These are phyloP conservation scores for Parsonsia alboflavescens DNA, from an alignment of 257 asterid genomes.

Conservation along the genomic window DNA sequence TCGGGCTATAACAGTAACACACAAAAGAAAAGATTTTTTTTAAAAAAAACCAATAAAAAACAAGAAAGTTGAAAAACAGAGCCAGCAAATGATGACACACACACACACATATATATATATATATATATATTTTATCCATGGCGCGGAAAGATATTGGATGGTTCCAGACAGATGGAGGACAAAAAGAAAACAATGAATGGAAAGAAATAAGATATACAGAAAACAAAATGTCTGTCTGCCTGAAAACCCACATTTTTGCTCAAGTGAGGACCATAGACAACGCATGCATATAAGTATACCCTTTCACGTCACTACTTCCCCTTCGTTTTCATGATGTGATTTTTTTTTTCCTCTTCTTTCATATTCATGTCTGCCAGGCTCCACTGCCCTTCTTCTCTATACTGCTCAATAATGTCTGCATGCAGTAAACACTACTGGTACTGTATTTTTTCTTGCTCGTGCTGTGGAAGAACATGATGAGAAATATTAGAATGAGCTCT, in stretches of 20 bases:
- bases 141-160: background rate
- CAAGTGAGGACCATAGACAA: conserved; percentile 6
- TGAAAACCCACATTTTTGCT: conserved; percentile 12
- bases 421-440: background rate
- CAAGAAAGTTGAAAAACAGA: background rate
- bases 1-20: background rate
- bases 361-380: conserved; percentile 6
- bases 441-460: background rate
- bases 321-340: background rate
- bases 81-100: background rate
- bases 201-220: background rate
- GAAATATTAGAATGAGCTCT: background rate
- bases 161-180: conserved; percentile 7
- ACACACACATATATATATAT: too few relatives aligned
- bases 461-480: conserved; percentile 6
- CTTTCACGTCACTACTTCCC: background rate
- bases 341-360: conserved; percentile 5
- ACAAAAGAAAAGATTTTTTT: background rate
- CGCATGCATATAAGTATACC: conserved; percentile 9
- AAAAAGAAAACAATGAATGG: background rate
- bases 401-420: conserved; percentile 5
- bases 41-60: too few relatives aligned
- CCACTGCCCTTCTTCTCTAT: background rate
- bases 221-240: background rate
- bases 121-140: too few relatives aligned